These are phyloP conservation scores for Phoma sp. DNA, from an alignment of 2,329 filamentous ascomycete genomes.

Conservation along the genomic window DNA sequence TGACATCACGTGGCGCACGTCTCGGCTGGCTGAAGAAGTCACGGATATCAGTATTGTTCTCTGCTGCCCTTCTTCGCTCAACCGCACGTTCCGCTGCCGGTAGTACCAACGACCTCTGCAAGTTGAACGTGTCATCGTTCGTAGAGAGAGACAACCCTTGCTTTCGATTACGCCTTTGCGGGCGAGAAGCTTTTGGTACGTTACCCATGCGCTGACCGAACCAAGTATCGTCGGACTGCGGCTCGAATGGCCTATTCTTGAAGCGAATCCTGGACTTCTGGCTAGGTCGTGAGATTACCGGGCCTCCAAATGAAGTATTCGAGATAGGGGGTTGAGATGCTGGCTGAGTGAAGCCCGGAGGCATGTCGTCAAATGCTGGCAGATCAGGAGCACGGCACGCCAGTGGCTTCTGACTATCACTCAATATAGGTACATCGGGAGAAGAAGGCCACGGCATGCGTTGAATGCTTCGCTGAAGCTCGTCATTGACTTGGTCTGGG, in stretches of 20 bases:
- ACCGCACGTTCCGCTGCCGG: constrained; percentile 1
- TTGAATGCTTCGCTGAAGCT: constrained; percentile 21
- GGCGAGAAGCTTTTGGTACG: background rate
- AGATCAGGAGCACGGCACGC: background rate
- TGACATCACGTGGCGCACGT: background rate
- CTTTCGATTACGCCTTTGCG: constrained; percentile 9
- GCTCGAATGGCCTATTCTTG: constrained; percentile 41
- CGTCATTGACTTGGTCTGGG: constrained; percentile 1
- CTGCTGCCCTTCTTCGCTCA: background rate
- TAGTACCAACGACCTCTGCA: background rate
- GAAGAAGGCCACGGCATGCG: background rate
- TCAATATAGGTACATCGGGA: background rate
- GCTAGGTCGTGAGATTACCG: background rate
- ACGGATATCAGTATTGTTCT: constrained; percentile 37
- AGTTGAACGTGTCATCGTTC: background rate
- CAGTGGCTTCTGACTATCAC: background rate
- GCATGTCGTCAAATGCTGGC: background rate
- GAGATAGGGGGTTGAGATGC: background rate
- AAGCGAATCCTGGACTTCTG: background rate
- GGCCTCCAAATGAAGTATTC: too few species aligned
- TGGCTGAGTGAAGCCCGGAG: background rate
- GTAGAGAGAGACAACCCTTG: background rate
- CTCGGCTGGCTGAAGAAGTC: constrained; percentile 26
- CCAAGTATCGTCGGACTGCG: constrained; percentile 27
- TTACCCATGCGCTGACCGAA: constrained; percentile 28